phyloP scores from a whole-genome alignment of 2,329 filamentous ascomycete species.

The Clarireedia sp. region DNA sequence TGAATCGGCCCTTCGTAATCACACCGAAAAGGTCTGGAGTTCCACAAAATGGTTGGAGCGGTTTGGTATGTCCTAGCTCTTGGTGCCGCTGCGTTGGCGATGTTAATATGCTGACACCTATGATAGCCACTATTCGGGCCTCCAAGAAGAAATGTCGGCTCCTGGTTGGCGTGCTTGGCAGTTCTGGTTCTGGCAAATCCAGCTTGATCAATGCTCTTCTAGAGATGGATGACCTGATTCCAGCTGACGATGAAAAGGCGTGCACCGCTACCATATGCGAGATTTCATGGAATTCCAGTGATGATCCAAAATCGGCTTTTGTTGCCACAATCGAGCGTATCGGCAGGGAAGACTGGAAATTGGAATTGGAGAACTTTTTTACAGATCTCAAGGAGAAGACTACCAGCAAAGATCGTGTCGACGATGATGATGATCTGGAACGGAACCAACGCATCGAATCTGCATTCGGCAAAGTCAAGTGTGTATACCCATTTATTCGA shows the following conservation, averaged over 20 bases:
- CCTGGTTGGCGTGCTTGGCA: conserved; percentile 41
- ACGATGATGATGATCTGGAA: conserved; percentile 28
- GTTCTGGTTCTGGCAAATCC: conserved; percentile 54
- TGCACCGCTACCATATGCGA: conserved; percentile 17
- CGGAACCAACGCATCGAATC: conserved; percentile 26
- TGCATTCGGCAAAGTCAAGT: conserved; percentile 35
- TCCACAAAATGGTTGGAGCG: background rate
- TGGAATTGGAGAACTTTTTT: conserved; percentile 14
- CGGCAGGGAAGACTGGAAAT: conserved; percentile 13
- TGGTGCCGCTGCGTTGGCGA: background rate
- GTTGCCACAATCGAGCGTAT: background rate
- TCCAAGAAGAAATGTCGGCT: conserved; percentile 11
- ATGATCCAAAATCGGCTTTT: background rate
- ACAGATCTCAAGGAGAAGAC: conserved; percentile 5
- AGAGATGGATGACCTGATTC: conserved; percentile 9
- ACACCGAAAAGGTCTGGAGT: background rate
- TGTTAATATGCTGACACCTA: background rate
- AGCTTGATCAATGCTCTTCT: conserved; percentile 52
- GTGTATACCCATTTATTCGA: conserved; percentile 34
- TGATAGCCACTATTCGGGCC: conserved; percentile 29
- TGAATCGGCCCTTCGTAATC: background rate
- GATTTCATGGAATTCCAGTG: conserved; percentile 12
- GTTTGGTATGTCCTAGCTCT: background rate
- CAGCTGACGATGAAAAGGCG: background rate
- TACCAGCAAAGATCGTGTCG: background rate